These are phyloP conservation scores for Cynara cardunculus DNA, from an alignment of 129 eudicot genomes.

Conservation along the genomic window DNA sequence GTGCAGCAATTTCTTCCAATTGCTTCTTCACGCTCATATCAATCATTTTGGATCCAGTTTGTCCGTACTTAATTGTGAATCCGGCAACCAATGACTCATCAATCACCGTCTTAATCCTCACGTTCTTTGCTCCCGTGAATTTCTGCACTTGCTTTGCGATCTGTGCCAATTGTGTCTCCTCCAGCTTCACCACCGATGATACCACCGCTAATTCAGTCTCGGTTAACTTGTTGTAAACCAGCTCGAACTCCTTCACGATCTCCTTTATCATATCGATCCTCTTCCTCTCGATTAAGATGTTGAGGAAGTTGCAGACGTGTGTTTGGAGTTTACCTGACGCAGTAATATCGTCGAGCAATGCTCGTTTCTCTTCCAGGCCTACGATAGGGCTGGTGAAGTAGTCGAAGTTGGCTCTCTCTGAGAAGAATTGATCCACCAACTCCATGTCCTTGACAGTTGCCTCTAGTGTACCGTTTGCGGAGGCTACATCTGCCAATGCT, in stretches of 20 bases:
- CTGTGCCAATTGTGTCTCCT: conserved; percentile 72
- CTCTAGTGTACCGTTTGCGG: conserved; percentile 52
- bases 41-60: conserved; percentile 63
- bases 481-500: conserved; percentile 73
- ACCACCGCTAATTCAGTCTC: conserved; percentile 70
- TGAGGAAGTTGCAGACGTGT: conserved; percentile 61
- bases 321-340: conserved; percentile 40
- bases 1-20: conserved; percentile 77
- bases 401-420: conserved; percentile 22
- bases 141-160: conserved; percentile 80
- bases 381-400: conserved; percentile 62
- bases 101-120: conserved; percentile 69
- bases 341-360: conserved; percentile 47
- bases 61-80: conserved; percentile 70
- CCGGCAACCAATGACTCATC: conserved; percentile 83
- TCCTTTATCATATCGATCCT: conserved; percentile 60
- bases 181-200: conserved; percentile 70
- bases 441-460: conserved; percentile 51
- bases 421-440: conserved; percentile 43
- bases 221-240: conserved; percentile 48
- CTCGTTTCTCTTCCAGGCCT: conserved; percentile 41
- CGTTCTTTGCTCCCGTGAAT: conserved; percentile 73
- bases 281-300: conserved; percentile 54
- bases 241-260: conserved; percentile 69
- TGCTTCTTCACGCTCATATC: conserved; percentile 94